Evolutionary conservation across 495 filamentous ascomycete species (phyloP), one percentile per base, ranked within the genome.

Genomic region (Penicillium bialowiezense): DNA sequence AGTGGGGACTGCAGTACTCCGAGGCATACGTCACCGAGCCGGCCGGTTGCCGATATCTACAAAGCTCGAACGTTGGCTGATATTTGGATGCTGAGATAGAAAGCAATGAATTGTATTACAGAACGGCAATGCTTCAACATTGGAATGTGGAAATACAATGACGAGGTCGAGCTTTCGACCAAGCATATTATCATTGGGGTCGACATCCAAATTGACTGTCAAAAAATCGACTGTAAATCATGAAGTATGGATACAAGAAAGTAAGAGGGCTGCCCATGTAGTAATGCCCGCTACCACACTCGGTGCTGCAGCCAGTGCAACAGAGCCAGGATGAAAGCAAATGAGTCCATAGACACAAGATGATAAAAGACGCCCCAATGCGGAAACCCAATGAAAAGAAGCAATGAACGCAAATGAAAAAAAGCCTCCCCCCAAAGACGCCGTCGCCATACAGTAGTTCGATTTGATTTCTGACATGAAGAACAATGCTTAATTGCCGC

Each of bases 1-100:
- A 59, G 60, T 61, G 60, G 61, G 61, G 61, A 64, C 61, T 54
- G 44, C 58, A 46, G 58, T 64, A 53, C 61, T 62, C 61, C 61
- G 61, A 56, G 40, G 44, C 6, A 50, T 57, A 60, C 58, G 58
- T 60, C 58, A 60, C 58, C 40, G 37, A 31, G 37, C 23, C 42
- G 23, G n/a, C n/a, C n/a, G n/a, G n/a, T n/a, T n/a, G n/a, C n/a
- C n/a, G n/a, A n/a, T n/a, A 26, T 26, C 3, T 26, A 26, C 23
- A 26, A 26, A 26, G 3, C 23, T 26, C n/a, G n/a, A n/a, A n/a
- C n/a, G n/a, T n/a, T n/a, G n/a, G n/a, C n/a, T n/a, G n/a, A n/a
- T n/a, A n/a, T n/a, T n/a, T n/a, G n/a, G n/a, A n/a, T n/a, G n/a
- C n/a, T n/a, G n/a, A n/a, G n/a, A n/a, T n/a, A n/a, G n/a, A n/a